These are phyloP conservation scores for Mucor circinelloides DNA, from an alignment of 371 early-diverging fungal genomes.

Conservation along the genomic window DNA sequence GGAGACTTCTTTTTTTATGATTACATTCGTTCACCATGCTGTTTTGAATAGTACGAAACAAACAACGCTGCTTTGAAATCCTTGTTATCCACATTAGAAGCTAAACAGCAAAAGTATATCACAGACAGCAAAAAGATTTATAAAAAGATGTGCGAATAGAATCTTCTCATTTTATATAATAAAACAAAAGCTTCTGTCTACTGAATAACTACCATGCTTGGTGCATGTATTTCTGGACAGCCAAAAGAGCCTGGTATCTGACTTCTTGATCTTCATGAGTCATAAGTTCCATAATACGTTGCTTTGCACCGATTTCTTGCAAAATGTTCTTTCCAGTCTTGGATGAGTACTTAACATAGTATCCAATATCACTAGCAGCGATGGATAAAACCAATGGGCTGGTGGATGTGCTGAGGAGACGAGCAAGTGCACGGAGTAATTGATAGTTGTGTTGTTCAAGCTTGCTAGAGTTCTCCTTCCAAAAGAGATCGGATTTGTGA, in stretches of 20 bases:
- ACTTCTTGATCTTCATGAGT: constrained; percentile 83
- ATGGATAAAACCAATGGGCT: constrained; percentile 78
- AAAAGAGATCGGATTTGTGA: constrained; percentile 90
- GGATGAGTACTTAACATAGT: constrained; percentile 86
- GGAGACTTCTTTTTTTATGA: too few species aligned
- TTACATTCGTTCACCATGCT: background rate
- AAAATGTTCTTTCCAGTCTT: constrained; percentile 80
- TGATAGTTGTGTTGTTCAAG: constrained; percentile 66
- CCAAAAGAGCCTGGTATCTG: constrained; percentile 87
- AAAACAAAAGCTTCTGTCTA: background rate
- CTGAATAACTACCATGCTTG: constrained; percentile 24
- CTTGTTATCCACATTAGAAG: constrained; percentile 7
- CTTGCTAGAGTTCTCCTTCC: constrained; percentile 84
- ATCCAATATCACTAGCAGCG: constrained; percentile 92
- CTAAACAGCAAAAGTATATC: constrained; percentile 12
- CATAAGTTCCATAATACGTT: constrained; percentile 95
- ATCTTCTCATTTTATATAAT: too few species aligned
- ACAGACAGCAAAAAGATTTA: constrained; percentile 27
- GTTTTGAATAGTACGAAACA: constrained; percentile 16
- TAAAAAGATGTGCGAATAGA: constrained; percentile 29
- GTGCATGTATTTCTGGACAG: constrained; percentile 79
- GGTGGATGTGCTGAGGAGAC: constrained; percentile 67
- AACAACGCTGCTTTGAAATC: constrained; percentile 19
- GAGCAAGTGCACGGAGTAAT: constrained; percentile 57
- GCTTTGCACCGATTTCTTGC: constrained; percentile 91